A percentile compares a stretch with the other conserved stretches of the same genome.
phyloP scores from a whole-genome alignment of 306 rosid genomes.

The Prunus davidiana region DNA sequence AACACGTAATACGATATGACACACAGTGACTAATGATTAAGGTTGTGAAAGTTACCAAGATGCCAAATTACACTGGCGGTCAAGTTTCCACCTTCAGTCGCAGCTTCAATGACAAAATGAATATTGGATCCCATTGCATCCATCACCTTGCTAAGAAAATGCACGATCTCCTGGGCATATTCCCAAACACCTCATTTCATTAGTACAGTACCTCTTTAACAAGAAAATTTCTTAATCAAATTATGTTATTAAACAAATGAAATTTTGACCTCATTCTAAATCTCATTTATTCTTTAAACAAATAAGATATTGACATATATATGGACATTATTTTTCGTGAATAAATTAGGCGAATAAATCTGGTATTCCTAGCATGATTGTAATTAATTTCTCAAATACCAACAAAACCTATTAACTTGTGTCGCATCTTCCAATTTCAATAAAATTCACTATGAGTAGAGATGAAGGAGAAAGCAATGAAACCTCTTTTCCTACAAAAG shows the following conservation, averaged over 20 bases:
- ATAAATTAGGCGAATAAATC: background rate
- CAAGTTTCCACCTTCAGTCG: conserved; percentile 1
- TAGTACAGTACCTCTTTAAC: background rate
- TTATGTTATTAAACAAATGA: too few species aligned
- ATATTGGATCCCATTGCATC: conserved; percentile 46
- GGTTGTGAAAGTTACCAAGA: conserved; percentile 18
- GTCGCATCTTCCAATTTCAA: background rate
- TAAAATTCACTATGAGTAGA: background rate
- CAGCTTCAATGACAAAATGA: conserved; percentile 4
- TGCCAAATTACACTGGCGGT: conserved; percentile 38
- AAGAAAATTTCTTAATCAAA: background rate
- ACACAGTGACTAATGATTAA: background rate
- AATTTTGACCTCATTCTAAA: too few species aligned
- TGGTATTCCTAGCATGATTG: background rate
- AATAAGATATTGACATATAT: background rate
- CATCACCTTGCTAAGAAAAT: conserved; percentile 25
- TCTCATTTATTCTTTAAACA: background rate
- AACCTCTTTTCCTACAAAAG: conserved; percentile 32
- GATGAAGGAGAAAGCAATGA: background rate
- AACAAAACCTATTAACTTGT: background rate
- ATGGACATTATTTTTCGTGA: too few species aligned
- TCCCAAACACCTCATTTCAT: background rate
- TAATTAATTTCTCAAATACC: background rate
- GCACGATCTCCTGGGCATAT: conserved; percentile 20
- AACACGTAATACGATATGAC: background rate